Conservation (phyloP, 345 rosid genomes). For the Draba incana region DNA sequence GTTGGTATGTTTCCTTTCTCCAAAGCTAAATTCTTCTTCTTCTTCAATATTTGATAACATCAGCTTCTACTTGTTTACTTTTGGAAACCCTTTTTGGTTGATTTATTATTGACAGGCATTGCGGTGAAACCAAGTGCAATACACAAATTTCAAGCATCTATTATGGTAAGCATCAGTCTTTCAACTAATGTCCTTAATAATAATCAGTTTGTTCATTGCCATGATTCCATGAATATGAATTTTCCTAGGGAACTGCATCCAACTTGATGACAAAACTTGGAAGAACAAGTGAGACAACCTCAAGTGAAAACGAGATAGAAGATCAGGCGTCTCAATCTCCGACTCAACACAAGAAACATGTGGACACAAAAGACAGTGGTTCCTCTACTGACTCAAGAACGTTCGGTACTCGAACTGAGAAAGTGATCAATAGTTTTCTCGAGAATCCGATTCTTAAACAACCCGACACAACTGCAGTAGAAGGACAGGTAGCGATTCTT, state of each 20-base stretch:
- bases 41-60: not conserved
- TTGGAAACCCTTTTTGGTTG: too few relatives aligned
- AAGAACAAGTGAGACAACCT: conserved; percentile 41
- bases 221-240: conserved; percentile 40
- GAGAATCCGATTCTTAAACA: conserved; percentile 66
- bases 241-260: conserved; percentile 54
- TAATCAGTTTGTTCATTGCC: conserved; percentile 22
- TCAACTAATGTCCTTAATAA: not conserved
- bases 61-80: not conserved
- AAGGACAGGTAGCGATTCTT: conserved; percentile 25
- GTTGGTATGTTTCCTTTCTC: conserved; percentile 33
- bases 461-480: conserved; percentile 48
- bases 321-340: conserved; percentile 45
- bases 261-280: conserved; percentile 75
- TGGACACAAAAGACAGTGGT: conserved; percentile 31
- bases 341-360: conserved; percentile 45
- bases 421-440: conserved; percentile 68
- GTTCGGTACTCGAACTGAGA: conserved; percentile 73
- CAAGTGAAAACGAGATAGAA: conserved; percentile 44
- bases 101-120: conserved; percentile 61
- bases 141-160: conserved; percentile 64
- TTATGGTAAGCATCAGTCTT: conserved; percentile 50
- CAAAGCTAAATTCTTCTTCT: not conserved
- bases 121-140: conserved; percentile 85
- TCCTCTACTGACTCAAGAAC: conserved; percentile 41